phyloP scores from a whole-genome alignment of 352 stramenopile genomes.

The Phytophthora pinifolia region DNA sequence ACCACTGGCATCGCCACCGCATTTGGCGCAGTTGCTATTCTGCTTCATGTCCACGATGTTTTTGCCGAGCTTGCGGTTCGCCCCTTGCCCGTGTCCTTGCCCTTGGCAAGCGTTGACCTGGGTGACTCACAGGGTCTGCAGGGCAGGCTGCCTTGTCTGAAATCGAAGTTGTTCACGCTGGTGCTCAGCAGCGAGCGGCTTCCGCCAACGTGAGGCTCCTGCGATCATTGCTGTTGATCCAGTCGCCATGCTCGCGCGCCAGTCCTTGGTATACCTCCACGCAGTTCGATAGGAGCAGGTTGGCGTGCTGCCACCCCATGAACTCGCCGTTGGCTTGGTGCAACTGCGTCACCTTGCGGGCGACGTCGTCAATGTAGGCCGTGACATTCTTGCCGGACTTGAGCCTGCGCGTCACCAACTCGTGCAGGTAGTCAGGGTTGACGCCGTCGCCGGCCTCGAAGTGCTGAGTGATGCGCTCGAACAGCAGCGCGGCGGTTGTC shows the following conservation, averaged over 20 bases:
- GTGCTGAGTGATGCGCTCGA: background rate
- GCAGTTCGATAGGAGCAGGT: background rate
- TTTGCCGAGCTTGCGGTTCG: background rate
- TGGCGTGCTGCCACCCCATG: background rate
- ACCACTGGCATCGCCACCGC: background rate
- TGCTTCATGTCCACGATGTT: background rate
- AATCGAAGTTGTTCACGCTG: no score
- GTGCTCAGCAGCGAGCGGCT: background rate
- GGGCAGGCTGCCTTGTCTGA: no score
- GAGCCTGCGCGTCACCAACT: background rate
- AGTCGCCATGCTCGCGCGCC: background rate
- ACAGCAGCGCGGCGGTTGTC: background rate
- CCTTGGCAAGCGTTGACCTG: no score
- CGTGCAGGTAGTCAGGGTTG: background rate
- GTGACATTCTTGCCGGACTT: background rate
- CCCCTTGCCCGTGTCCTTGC: no score
- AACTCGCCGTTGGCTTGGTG: background rate
- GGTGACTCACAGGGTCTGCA: no score
- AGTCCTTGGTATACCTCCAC: background rate
- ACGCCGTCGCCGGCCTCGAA: background rate
- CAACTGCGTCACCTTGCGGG: background rate
- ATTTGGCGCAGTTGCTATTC: background rate
- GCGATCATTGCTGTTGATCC: background rate
- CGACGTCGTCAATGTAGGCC: background rate
- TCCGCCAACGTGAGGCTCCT: background rate